Conservation (phyloP, 257 asterid genomes). For the Cruciata laevipes region DNA sequence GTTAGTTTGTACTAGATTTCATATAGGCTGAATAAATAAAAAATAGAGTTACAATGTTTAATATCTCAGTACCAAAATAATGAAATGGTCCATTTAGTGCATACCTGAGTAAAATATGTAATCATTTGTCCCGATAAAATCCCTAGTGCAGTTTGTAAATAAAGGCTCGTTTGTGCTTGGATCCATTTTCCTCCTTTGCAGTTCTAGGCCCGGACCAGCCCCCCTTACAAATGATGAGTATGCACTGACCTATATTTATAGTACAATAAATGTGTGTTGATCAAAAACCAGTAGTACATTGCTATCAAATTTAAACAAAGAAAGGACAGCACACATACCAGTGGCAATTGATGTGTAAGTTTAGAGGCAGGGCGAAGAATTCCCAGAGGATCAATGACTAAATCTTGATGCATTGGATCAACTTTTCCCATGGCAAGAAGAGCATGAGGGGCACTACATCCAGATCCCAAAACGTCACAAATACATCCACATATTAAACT, state of each 20-base stretch:
- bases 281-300: not conserved
- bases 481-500: not conserved
- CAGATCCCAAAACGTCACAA: not conserved
- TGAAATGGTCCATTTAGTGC: not conserved
- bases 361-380: slow-evolving; percentile 68
- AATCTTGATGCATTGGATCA: slow-evolving; percentile 82
- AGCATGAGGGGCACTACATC: slow-evolving; percentile 85
- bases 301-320: not conserved
- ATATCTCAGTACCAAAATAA: not conserved
- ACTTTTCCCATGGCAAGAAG: slow-evolving; percentile 98
- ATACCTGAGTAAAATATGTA: slow-evolving; percentile 96
- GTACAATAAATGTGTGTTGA: slow-evolving; percentile 7
- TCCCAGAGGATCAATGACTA: slow-evolving; percentile 75
- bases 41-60: not conserved
- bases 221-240: slow-evolving; percentile 92
- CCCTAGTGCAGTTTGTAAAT: slow-evolving; percentile 89
- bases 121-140: slow-evolving; percentile 90
- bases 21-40: not conserved
- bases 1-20: not conserved
- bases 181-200: slow-evolving; percentile 75
- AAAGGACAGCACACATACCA: slow-evolving; percentile 40
- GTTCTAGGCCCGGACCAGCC: slow-evolving; percentile 65
- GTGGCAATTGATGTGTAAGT: slow-evolving; percentile 77
- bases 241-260: slow-evolving; percentile 76
- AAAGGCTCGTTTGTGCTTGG: slow-evolving; percentile 82